phyloP scores from a whole-genome alignment of 148 eudicot species.

The Vaccinium corymbosum region DNA sequence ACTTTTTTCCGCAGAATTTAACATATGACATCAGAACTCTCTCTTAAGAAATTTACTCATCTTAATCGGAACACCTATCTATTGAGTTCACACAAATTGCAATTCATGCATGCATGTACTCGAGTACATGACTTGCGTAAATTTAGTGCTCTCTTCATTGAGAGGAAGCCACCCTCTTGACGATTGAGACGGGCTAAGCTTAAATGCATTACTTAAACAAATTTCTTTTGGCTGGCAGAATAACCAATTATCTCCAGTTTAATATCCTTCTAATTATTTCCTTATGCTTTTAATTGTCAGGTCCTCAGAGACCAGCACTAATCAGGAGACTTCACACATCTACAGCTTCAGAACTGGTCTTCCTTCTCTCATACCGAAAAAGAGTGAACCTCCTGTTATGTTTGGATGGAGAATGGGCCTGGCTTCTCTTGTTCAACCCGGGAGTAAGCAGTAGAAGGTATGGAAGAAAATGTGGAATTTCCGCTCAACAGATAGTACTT shows the following conservation, averaged over 20 bases:
- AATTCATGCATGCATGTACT: not conserved
- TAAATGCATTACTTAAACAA: not conserved
- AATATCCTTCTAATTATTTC: not conserved
- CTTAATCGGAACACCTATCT: not conserved
- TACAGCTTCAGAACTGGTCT: slow-evolving; percentile 27
- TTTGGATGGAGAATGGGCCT: slow-evolving; percentile 61
- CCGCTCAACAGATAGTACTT: not conserved
- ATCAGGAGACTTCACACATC: slow-evolving; percentile 29
- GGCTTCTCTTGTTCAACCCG: slow-evolving; percentile 54
- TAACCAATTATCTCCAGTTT: not conserved
- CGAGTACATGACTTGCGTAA: not conserved
- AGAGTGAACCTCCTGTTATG: slow-evolving; percentile 34
- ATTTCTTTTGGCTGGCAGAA: not conserved
- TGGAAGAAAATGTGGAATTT: not conserved
- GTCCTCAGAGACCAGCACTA: slow-evolving; percentile 28
- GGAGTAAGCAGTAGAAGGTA: slow-evolving; percentile 18
- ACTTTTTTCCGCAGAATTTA: not conserved
- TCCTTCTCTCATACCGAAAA: slow-evolving; percentile 37
- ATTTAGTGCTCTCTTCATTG: not conserved
- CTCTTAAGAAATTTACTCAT: not conserved
- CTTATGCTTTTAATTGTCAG: slow-evolving; percentile 21
- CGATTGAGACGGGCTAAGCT: not conserved
- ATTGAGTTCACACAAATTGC: not conserved
- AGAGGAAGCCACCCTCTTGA: not conserved
- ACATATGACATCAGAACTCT: not conserved